phyloP scores from a whole-genome alignment of 2,329 filamentous ascomycete species.

The Claviceps fusiformis region DNA sequence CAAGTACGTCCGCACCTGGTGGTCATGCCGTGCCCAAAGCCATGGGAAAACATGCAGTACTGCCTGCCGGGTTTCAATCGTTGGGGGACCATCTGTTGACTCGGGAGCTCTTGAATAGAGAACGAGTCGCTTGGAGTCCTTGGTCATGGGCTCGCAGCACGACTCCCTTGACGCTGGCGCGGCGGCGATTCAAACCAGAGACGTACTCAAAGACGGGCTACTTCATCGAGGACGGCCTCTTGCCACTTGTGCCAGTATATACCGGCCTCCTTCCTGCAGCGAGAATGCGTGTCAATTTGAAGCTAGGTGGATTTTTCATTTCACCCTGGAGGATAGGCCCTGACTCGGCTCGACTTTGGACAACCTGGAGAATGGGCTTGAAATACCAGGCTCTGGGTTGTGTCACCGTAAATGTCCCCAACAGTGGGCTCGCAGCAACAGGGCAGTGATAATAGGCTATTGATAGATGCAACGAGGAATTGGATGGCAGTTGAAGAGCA shows the following conservation, averaged over 20 bases:
- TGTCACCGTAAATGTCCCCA: not conserved
- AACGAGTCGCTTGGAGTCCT: no score
- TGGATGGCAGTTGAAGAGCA: not conserved
- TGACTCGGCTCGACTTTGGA: not conserved
- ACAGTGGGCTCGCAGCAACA: not conserved
- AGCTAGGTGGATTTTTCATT: not conserved
- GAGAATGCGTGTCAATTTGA: not conserved
- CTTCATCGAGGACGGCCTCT: no score
- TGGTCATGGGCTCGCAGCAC: no score
- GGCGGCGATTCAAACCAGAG: not conserved
- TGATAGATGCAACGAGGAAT: not conserved
- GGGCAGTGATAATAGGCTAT: no score
- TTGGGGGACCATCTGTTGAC: no score
- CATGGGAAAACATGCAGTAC: no score
- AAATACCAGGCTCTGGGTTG: not conserved
- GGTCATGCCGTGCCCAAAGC: not conserved
- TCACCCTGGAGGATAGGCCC: not conserved
- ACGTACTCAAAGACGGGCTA: not conserved
- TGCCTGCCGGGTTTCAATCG: no score
- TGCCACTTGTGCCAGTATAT: no score
- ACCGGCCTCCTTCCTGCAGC: not conserved
- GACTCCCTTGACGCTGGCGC: no score
- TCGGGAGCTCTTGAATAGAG: no score
- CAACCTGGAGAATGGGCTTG: not conserved
- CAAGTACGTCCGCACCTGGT: not conserved